Evolutionary conservation across 495 filamentous ascomycete genomes (phyloP), one percentile per base, ranked within the genome.

Genomic region (Cladorrhinum samala): DNA sequence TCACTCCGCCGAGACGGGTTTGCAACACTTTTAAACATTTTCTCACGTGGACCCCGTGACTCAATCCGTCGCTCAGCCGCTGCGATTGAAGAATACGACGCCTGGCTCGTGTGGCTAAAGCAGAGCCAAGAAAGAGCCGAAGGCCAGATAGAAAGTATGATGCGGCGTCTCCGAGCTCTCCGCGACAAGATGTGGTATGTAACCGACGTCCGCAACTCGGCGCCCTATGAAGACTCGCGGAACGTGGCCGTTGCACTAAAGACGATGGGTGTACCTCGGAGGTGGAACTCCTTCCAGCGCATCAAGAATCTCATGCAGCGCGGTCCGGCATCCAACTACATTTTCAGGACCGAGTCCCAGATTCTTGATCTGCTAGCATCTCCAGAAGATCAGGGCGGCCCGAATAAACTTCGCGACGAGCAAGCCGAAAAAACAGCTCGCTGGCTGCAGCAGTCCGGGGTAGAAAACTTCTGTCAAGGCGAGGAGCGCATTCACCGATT

Each of bases 111-210:
- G 18, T 88, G 85, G 85, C 72, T 87, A 24, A 83, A 85, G 57
- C 83, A 85, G 57, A 84, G 83, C 36, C 83, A 88, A 60, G 84
- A 87, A 55, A 77, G 83, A 6, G 83, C 83, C 46, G 84, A 87
- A 64, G 72, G 75, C 11, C 72, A 75, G 1, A 81, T 85, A 51
- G 82, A 87, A 43, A 72, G 74, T 18, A 84, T 87, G 83, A 85
- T 86, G 74, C 74, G 73, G 50, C 78, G 78, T 13, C 68, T 85
- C 14, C 83, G 83, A 49, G 79, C 83, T 19, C 71, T 92, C 17
- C 79, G 93, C 39, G 86, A 94, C 67, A 97, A 97, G 76, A 95
- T 96, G 89, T 98, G 93, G 93, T 98, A 95, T 67, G 88, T 93
- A 58, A 95, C 91, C 5, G 93, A 97, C 67, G 93, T 97, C 40